phyloP scores from a whole-genome alignment of 2,329 filamentous ascomycete species.

The Dothideomycetes sp. region DNA sequence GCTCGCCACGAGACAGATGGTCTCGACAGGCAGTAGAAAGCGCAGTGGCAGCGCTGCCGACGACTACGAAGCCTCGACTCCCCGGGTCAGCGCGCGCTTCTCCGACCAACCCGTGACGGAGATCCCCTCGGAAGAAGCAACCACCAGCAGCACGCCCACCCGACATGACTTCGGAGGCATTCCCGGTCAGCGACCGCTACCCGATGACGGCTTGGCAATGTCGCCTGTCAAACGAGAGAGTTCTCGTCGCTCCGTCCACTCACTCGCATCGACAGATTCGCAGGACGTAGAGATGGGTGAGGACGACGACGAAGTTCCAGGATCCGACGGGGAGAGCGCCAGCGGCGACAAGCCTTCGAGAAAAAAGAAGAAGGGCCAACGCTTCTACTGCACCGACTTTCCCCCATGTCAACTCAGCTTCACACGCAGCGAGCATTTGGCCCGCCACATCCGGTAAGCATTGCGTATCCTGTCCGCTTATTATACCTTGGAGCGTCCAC shows the following conservation, averaged over 20 bases:
- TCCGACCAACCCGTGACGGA: slow-evolving; percentile 31
- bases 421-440: slow-evolving; percentile 89
- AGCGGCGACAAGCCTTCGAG: slow-evolving; percentile 67
- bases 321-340: slow-evolving; percentile 43
- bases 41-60: slow-evolving; percentile 31
- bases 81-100: slow-evolving; percentile 36
- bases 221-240: slow-evolving; percentile 9
- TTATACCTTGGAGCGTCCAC: neutral
- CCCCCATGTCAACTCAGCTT: slow-evolving; percentile 92
- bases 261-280: slow-evolving; percentile 54
- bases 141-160: slow-evolving; percentile 52
- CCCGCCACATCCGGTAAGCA: slow-evolving; percentile 77
- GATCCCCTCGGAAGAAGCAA: slow-evolving; percentile 29
- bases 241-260: slow-evolving; percentile 24
- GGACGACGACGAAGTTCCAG: slow-evolving; percentile 58
- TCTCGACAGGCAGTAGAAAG: slow-evolving; percentile 6
- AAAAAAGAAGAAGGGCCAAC: slow-evolving; percentile 96
- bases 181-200: slow-evolving; percentile 38
- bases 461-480: neutral
- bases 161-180: slow-evolving; percentile 43
- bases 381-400: slow-evolving; percentile 93
- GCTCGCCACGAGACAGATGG: slow-evolving; percentile 5
- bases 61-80: slow-evolving; percentile 49
- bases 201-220: slow-evolving; percentile 19
- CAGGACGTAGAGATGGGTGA: slow-evolving; percentile 59